Evolutionary conservation across 208 protist genomes (phyloP), one percentile per base, ranked within the genome.

Genomic region (Histomonas meleagridis): DNA sequence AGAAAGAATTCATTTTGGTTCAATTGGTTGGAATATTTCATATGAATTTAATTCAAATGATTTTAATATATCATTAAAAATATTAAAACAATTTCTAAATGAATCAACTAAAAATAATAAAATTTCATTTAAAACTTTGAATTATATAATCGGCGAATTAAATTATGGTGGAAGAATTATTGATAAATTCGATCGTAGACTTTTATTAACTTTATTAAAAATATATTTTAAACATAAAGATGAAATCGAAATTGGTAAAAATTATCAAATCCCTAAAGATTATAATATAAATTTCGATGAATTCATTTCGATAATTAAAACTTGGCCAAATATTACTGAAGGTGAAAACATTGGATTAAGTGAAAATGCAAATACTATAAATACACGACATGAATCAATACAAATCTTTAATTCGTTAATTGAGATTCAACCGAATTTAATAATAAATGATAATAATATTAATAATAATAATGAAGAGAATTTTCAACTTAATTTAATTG

Each of bases 141-240:
- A 96, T 90, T 99, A 99, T 95, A 96, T 99, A 86, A 98, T 97
- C 92, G 98, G 97, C 40, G 95, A 99, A 92, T 98, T 99, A 92
- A 97, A 98, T 95, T 99, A 99, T 94, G 98, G 98, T 90, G 98
- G 98, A n/a, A 96, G 98, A 81, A 97, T 99, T 14, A 99, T 97
- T 23, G 98, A 99, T 95, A 95, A 96, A 62, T 97, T 96, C 92
- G 98, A 99, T 93, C 92, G 97, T 78, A 96, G 97, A 81, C 96
- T 94, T 28, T 93, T 98, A 70, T 94, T 97, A 79, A 96, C 95
- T 2, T 96, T 98, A 92, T 94, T 99, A 81, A 92, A 94, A 78
- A 94, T 94, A 79, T 98, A 97, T 93, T 94, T 97, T 76, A 95
- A 91, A n/a, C n/a, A n/a, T 93, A 94, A 94, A 0, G 91, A 92